A percentile compares a stretch with the other conserved stretches of the same genome.
These are phyloP conservation scores for Casuarina glauca DNA, from an alignment of 306 rosid genomes.

Conservation along the genomic window DNA sequence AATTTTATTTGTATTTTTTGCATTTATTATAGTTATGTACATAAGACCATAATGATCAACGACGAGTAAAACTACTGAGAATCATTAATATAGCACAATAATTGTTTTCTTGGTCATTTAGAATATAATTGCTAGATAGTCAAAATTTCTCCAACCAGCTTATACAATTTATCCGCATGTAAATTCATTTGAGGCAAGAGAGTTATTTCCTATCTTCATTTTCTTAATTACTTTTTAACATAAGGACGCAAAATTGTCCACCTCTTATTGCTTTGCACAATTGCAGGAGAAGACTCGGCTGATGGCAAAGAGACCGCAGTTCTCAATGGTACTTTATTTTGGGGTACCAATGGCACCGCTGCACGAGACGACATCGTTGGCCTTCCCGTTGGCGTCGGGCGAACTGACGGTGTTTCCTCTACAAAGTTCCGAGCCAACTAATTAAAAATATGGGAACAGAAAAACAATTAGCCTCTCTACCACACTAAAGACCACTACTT, in stretches of 20 bases:
- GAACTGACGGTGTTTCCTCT: conserved; percentile 49
- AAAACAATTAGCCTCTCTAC: conserved; percentile 25
- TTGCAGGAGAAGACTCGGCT: conserved; percentile 50
- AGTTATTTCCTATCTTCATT: background rate
- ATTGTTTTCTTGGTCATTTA: background rate
- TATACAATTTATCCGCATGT: background rate
- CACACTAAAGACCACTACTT: conserved; percentile 2
- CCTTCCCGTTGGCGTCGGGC: conserved; percentile 55
- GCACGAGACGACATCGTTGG: conserved; percentile 43
- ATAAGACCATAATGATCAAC: background rate
- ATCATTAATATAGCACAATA: background rate
- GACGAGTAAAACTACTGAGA: background rate
- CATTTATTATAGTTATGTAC: background rate
- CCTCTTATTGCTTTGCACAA: conserved; percentile 58
- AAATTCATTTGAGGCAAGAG: background rate
- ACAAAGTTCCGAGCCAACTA: conserved; percentile 57
- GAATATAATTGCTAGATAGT: background rate
- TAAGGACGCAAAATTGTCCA: conserved; percentile 15
- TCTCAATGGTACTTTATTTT: conserved; percentile 48
- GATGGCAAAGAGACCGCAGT: conserved; percentile 59
- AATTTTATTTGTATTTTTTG: background rate
- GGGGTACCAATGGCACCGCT: conserved; percentile 43
- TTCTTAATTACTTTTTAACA: background rate
- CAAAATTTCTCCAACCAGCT: background rate
- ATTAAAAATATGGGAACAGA: conserved; percentile 25